A percentile compares a stretch with the other conserved stretches of the same genome.
These are phyloP conservation scores for Fusarium cicatricum DNA, from an alignment of 2,329 filamentous ascomycete genomes.

Conservation along the genomic window DNA sequence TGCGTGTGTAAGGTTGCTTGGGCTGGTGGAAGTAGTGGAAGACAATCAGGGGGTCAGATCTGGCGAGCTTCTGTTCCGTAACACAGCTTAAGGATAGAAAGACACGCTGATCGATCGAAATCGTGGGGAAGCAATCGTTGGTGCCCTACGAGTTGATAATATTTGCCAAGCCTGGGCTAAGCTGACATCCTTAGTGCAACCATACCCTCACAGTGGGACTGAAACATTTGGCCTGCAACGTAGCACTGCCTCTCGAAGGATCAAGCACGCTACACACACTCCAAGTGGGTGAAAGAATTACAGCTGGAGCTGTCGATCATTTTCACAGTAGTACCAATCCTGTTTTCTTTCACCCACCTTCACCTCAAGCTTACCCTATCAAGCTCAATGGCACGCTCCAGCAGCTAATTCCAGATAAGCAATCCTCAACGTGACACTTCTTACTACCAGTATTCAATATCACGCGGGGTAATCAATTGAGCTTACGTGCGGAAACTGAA, in stretches of 20 bases:
- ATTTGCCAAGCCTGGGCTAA: neutral
- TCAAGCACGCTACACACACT: too few relatives aligned
- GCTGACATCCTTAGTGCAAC: constrained; percentile 1
- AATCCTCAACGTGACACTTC: neutral
- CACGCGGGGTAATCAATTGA: too few relatives aligned
- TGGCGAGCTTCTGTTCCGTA: too few relatives aligned
- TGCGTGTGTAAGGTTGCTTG: neutral
- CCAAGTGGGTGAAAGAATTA: too few relatives aligned
- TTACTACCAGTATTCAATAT: neutral
- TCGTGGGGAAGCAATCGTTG: neutral
- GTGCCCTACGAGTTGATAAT: neutral
- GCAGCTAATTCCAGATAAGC: neutral
- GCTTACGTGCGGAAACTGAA: too few relatives aligned
- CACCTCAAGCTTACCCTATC: too few relatives aligned
- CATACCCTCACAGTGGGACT: neutral
- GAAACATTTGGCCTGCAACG: constrained; percentile 22
- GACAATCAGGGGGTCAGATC: too few relatives aligned
- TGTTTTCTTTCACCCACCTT: too few relatives aligned
- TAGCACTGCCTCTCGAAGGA: constrained; percentile 7
- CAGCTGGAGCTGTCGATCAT: neutral
- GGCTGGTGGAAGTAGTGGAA: neutral
- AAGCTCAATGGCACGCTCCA: neutral
- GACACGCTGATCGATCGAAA: too few relatives aligned
- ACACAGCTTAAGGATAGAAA: too few relatives aligned
- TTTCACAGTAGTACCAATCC: neutral